phyloP scores from a whole-genome alignment of 768 basidiomycete species.

The Kwoniella dejecticola region DNA sequence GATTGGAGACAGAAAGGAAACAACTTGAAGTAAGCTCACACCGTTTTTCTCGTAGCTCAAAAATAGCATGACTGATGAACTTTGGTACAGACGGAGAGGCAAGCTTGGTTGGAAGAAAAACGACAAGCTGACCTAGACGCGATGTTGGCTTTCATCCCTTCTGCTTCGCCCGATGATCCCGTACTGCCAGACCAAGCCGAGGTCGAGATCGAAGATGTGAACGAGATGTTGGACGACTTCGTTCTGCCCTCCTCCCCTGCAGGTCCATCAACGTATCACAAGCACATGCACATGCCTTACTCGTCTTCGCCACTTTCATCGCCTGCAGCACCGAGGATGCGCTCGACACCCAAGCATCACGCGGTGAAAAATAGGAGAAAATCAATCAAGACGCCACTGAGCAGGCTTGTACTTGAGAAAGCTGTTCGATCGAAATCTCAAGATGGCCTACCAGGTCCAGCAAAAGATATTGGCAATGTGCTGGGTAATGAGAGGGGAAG shows the following conservation, averaged over 20 bases:
- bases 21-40: slow-evolving; percentile 43
- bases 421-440: slow-evolving; percentile 33
- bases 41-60: slow-evolving; percentile 6
- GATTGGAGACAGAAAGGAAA: slow-evolving; percentile 37
- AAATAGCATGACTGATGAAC: neutral
- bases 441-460: slow-evolving; percentile 3
- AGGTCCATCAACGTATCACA: slow-evolving; percentile 12
- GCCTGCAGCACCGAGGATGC: slow-evolving; percentile 18
- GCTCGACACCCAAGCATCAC: slow-evolving; percentile 35
- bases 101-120: slow-evolving; percentile 44
- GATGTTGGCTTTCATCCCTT: slow-evolving; percentile 29
- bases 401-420: slow-evolving; percentile 47
- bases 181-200: neutral
- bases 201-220: neutral
- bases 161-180: slow-evolving; percentile 12
- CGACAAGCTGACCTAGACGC: slow-evolving; percentile 35
- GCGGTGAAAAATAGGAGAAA: slow-evolving; percentile 27
- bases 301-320: slow-evolving; percentile 37
- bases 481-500: slow-evolving; percentile 29
- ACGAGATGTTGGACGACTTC: neutral
- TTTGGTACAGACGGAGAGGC: slow-evolving; percentile 37
- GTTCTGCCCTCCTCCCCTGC: slow-evolving; percentile 8
- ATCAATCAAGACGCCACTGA: slow-evolving; percentile 39
- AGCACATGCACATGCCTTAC: slow-evolving; percentile 6
- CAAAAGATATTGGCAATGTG: slow-evolving; percentile 11